Base-by-base conservation (phyloP, 164 flowering plant species). In the Platanus orientalis region DNA sequence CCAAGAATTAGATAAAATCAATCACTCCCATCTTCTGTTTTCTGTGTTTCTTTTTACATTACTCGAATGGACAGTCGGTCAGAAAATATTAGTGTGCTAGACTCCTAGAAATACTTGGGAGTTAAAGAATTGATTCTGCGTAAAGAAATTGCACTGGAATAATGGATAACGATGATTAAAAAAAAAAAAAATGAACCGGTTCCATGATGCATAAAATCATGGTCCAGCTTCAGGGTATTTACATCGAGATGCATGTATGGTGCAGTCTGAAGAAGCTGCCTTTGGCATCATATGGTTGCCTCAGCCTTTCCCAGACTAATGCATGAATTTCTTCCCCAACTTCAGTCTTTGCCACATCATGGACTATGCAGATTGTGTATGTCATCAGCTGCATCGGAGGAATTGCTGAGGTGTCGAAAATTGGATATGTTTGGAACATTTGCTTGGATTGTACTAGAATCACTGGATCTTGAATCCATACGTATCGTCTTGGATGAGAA, bases 351-450 rank as follows among this genome's bases (percentile, higher is more conserved):
- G 49, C 32, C 30, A 25, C 48, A 23, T 79, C 72, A 84, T 25
- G 80, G 84, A 64, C 70, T 74, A 47, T 70, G 80, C 71, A 84
- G 64, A 64, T 76, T 72, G 48, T 66, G 69, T 25, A 84, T 58
- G 53, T 85, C 79, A 54, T 84, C 82, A 53, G 75, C 83, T 55
- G 76, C 73, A 68, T 87, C 89, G 57, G 70, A 61, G 21, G 86
- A 71, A 57, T 70, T 64, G 57, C 80, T 76, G 4, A 78, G 69
- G 40, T 61, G 80, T 57, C 74, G 83, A 30, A 77, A 36, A 63
- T 86, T 85, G 49, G 96, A 69, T 13, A 91, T 80, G 23, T 74
- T 84, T 53, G 83, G 91, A 28, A 73, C 58, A 54, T 63, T 83
- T 57, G 71, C 64, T 53, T 66, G 82, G 60, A 21, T 17, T 42